A percentile compares a stretch with the other conserved stretches of the same genome.
These are phyloP conservation scores for Gnomoniopsis smithogilvyi DNA, from an alignment of 2,329 filamentous ascomycete genomes.

Conservation along the genomic window DNA sequence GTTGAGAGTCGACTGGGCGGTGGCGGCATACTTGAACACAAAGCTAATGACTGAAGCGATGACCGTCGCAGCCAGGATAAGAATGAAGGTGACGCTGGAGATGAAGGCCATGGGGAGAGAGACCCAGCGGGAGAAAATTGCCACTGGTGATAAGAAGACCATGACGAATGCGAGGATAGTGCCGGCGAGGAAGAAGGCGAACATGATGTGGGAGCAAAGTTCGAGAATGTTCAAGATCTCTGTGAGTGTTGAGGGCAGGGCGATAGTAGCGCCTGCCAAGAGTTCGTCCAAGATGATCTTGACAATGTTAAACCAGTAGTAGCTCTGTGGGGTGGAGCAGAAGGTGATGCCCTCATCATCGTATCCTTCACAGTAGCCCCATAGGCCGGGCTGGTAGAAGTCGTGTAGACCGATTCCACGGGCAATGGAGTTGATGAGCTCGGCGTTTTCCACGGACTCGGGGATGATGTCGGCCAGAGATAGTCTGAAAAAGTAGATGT, in stretches of 20 bases:
- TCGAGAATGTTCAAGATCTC: constrained; percentile 72
- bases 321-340: constrained; percentile 66
- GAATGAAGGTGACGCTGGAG: constrained; percentile 63
- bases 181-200: constrained; percentile 76
- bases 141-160: constrained; percentile 62
- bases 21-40: constrained; percentile 76
- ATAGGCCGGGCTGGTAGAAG: constrained; percentile 90
- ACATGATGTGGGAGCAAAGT: constrained; percentile 81
- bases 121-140: constrained; percentile 51
- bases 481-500: constrained; percentile 82
- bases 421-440: constrained; percentile 82
- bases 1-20: constrained; percentile 69
- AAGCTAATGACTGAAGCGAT: constrained; percentile 82
- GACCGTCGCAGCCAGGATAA: constrained; percentile 66
- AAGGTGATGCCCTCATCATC: constrained; percentile 67
- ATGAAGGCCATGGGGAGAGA: constrained; percentile 67
- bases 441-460: constrained; percentile 64
- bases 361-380: constrained; percentile 91
- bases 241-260: constrained; percentile 70
- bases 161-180: constrained; percentile 68
- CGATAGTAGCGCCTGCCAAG: constrained; percentile 77
- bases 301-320: constrained; percentile 93
- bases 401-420: constrained; percentile 85
- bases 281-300: constrained; percentile 77
- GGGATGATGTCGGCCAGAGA: constrained; percentile 81